Evolutionary conservation across 768 basidiomycete genomes (phyloP), one percentile per base, ranked within the genome.

Genomic region (Trametes sanguinea): DNA sequence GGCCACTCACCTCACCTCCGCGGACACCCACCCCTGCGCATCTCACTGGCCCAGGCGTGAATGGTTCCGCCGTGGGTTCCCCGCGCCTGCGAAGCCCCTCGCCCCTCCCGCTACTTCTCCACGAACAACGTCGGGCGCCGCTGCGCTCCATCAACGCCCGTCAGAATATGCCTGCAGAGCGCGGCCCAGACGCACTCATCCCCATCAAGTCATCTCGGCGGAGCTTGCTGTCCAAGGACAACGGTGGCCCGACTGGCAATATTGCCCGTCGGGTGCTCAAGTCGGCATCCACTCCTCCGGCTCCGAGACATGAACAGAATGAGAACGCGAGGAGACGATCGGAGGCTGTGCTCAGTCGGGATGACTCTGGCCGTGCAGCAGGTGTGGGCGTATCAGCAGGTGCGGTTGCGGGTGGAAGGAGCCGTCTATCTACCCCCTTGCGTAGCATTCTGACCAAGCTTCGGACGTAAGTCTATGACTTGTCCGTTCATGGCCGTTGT

Each of bases 401-500:
- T 29, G 50, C 46, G 44, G 55, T 39, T 22, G 35, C 51, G 17
- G 51, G 56, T 27, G 51, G 46, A 13, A 54, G 33, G 54, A 67
- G 64, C 54, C 64, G 68, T 40, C 69, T 69, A 63, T 67, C 66
- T 51, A 65, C 67, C 37, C 68, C 69, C 16, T 61, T 72, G 51
- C 60, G 66, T 10, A 67, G 50, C 44, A 68, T 72, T n/a, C 53
- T 69, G 22, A 69, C 68, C 4, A 72, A 70, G 61, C 58, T 70
- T 30, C 59, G 68, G 30, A 61, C 66, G 32, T 69, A 42, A 48
- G 17, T 22, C 48, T 3, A 6, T 44, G 32, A n/a, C 42, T 43
- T n/a, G 42, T 43, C 42, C n/a, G 42, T 43, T 43, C 42, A 43
- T 14, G 5, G 14, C 42, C n/a, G 42, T 37, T 27, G 57, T 32